A percentile compares a stretch with the other conserved stretches of the same genome.
Evolutionary conservation across 257 asterid genomes (phyloP).

Genomic region (Petunia axillaris): DNA sequence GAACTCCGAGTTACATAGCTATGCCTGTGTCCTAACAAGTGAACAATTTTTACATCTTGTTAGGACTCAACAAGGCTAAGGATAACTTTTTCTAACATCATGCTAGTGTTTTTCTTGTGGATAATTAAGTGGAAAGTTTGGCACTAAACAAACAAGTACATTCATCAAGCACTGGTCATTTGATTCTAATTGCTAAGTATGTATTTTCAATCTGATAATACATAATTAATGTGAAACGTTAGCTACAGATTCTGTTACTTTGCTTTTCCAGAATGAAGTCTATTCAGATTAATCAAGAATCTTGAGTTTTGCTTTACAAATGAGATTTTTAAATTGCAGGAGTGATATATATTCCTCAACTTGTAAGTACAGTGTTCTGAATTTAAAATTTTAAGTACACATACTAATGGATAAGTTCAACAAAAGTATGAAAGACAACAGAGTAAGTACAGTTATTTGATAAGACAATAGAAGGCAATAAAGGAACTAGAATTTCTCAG

Average conservation of each 20-base stretch:
- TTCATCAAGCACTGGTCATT: not conserved
- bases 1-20: conserved; percentile 31
- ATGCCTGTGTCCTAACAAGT: conserved; percentile 33
- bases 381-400: not conserved
- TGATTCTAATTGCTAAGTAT: not conserved
- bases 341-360: not conserved
- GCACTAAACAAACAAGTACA: not conserved
- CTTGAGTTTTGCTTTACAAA: not conserved
- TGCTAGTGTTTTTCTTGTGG: not conserved
- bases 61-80: not conserved
- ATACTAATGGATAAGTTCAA: conserved; percentile 15
- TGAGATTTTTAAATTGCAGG: not conserved
- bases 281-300: not conserved
- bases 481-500: not conserved
- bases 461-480: not conserved
- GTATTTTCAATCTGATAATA: not conserved
- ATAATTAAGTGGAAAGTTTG: not conserved
- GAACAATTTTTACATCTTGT: not conserved
- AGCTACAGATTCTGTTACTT: not conserved
- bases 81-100: not conserved
- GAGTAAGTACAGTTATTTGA: not conserved
- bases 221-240: not conserved
- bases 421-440: conserved; percentile 3
- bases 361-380: not conserved
- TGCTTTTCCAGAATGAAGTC: not conserved